Percentiles rank a stretch among this genome's conserved stretches.
phyloP scores from a whole-genome alignment of 345 rosid genomes.

The Lepidium africanum region DNA sequence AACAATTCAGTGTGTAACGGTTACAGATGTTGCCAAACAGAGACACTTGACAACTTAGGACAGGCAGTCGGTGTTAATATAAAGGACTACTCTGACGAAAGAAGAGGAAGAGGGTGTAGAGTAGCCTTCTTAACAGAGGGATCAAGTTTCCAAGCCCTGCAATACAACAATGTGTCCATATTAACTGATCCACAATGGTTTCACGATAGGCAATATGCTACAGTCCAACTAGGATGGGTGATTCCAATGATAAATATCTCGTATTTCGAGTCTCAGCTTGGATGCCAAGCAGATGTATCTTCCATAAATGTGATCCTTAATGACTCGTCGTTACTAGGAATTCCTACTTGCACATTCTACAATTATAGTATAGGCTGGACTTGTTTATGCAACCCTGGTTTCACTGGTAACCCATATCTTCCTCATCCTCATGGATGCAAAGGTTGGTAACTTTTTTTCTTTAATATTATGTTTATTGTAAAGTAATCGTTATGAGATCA shows the following conservation, averaged over 20 bases:
- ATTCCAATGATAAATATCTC: neutral
- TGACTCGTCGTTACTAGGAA: too few relatives aligned
- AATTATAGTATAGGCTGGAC: too few relatives aligned
- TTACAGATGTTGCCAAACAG: constrained; percentile 22
- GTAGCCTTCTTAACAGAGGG: constrained; percentile 1
- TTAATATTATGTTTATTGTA: neutral
- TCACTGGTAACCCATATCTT: constrained; percentile 25
- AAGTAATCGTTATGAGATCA: neutral
- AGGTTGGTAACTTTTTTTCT: constrained; percentile 15
- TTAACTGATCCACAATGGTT: neutral
- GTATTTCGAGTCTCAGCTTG: neutral
- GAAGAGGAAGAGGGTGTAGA: neutral
- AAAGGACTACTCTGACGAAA: neutral
- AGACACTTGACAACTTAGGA: neutral
- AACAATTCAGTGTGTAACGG: neutral
- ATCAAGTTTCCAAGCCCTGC: neutral
- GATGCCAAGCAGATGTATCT: neutral
- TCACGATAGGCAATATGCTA: neutral
- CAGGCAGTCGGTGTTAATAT: neutral
- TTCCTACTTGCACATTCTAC: neutral
- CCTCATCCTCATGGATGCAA: neutral
- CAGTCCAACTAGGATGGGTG: constrained; percentile 16
- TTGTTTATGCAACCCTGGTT: constrained; percentile 9
- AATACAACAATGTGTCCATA: neutral
- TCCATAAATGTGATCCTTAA: too few relatives aligned